Base-by-base conservation (phyloP, 2,329 filamentous ascomycete genomes). In the Phialophora expanda region DNA sequence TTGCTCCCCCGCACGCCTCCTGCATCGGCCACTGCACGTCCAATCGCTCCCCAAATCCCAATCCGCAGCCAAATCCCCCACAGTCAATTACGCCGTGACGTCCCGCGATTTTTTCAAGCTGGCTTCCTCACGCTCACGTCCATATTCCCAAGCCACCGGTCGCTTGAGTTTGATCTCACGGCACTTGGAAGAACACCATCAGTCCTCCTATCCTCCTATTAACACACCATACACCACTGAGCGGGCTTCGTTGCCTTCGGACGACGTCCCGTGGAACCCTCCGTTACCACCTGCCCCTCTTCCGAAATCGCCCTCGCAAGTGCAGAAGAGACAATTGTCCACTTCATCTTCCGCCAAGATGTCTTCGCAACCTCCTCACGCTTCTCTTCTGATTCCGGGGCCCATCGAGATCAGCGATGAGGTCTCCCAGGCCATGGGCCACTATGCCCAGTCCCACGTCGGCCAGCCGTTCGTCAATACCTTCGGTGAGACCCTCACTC, bases 331-430 rank as follows among this genome's bases (percentile, higher is more conserved):
- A 67, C 60, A 61, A 38, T 60, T 71, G 7, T 69, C 67, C 38
- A 72, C 71, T 20, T 69, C 66, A 46, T 56, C 65, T 9, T 54
- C 68, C 20, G 62, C 69, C 61, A 69, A 62, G 53, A 71, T 71
- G 64, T 70, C 72, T 59, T 67, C 73, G 57, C 86, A 89, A 80
- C 74, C 85, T 61, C 78, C 84, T 63, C 87, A 90, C 76, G 83
- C 87, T 61, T 89, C 94, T 63, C 84, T 99, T 80, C 88, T 99
- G 81, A 98, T 99, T 76, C 95, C 95, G 57, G 95, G 95, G 70
- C 95, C 95, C 11, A 66, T 67, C 26, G 62, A 70, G 69, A 65
- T 72, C 65, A 64, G 56, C 30, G 68, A 71, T 64, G 70, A 73
- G 46, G 69, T 72, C 53, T 62, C 69, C 3, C 68, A 71, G 58